Conservation (phyloP, 1,284 basidiomycete species). For the Wolfiporia cocos region DNA sequence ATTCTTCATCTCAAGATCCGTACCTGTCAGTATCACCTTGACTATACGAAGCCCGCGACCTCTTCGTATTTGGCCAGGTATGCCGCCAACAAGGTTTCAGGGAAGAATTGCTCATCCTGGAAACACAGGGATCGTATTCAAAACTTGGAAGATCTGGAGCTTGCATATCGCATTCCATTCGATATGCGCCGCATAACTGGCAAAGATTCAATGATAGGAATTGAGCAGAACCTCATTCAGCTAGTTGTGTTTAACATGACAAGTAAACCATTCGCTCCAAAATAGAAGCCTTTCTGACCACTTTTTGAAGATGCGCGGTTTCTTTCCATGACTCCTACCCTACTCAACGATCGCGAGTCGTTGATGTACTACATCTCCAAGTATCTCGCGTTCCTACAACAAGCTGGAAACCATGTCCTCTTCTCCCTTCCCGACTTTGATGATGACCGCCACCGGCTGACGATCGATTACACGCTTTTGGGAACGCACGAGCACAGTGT, state of each 20-base stretch:
- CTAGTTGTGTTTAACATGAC: constrained; percentile 6
- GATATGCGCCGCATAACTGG: constrained; percentile 3
- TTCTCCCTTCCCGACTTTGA: constrained; percentile 27
- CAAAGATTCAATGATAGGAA: constrained; percentile 8
- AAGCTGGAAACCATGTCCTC: constrained; percentile 25
- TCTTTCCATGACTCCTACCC: constrained; percentile 7
- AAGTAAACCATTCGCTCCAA: constrained; percentile 1
- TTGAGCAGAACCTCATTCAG: constrained; percentile 8
- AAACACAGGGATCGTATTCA: constrained; percentile 10
- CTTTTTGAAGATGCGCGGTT: constrained; percentile 8
- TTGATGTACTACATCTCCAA: constrained; percentile 16
- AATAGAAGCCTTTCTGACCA: not conserved
- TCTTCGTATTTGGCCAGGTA: constrained; percentile 9
- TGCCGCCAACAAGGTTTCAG: not conserved
- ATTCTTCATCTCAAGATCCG: constrained; percentile 18
- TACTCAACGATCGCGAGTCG: constrained; percentile 9
- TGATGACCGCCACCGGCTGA: constrained; percentile 13
- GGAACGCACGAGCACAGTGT: constrained; percentile 8
- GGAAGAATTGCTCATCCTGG: constrained; percentile 1
- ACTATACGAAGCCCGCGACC: constrained; percentile 10
- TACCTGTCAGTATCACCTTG: constrained; percentile 19
- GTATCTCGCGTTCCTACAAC: constrained; percentile 19
- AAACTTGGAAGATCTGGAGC: constrained; percentile 2
- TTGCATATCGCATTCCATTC: constrained; percentile 7
- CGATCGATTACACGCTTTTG: constrained; percentile 22